A percentile compares a stretch with the other conserved stretches of the same genome.
These are phyloP conservation scores for Xylariaceae sp. DNA, from an alignment of 2,329 filamentous ascomycete species.

Conservation along the genomic window DNA sequence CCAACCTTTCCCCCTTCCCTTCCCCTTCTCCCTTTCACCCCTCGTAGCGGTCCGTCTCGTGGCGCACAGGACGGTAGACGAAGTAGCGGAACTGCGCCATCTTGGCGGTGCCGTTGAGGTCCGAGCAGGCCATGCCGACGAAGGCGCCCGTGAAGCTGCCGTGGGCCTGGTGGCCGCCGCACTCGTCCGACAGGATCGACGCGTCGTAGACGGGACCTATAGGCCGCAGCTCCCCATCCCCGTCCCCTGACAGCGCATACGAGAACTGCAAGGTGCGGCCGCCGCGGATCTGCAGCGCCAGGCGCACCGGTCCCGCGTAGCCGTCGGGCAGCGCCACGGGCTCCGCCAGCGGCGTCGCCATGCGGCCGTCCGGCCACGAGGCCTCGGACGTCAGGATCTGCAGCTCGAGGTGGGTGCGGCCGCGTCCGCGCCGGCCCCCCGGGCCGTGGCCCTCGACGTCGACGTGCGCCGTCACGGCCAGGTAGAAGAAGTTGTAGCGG, in stretches of 20 bases:
- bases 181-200: conserved; percentile 54
- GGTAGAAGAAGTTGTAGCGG: conserved; percentile 58
- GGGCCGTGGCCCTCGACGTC: too few relatives aligned
- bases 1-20: too few relatives aligned
- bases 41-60: conserved; percentile 43
- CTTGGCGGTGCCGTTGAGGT: conserved; percentile 43
- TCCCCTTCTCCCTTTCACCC: too few relatives aligned
- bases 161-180: conserved; percentile 51
- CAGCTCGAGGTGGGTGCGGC: conserved; percentile 51
- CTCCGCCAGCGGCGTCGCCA: conserved; percentile 34
- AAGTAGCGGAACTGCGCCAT: conserved; percentile 46
- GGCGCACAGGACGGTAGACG: conserved; percentile 38
- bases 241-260: conserved; percentile 42
- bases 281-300: conserved; percentile 45
- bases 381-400: conserved; percentile 49
- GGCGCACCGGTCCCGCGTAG: conserved; percentile 46
- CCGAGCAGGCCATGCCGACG: conserved; percentile 48
- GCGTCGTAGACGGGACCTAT: conserved; percentile 52
- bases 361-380: conserved; percentile 44
- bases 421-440: too few relatives aligned
- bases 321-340: conserved; percentile 43
- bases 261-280: conserved; percentile 47
- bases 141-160: conserved; percentile 59
- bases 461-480: conserved; percentile 48
- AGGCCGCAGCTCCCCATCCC: conserved; percentile 35